Evolutionary conservation across 176 grass and related monocot genomes (phyloP), one percentile per base, ranked within the genome.

Genomic region (Paspalum notatum): DNA sequence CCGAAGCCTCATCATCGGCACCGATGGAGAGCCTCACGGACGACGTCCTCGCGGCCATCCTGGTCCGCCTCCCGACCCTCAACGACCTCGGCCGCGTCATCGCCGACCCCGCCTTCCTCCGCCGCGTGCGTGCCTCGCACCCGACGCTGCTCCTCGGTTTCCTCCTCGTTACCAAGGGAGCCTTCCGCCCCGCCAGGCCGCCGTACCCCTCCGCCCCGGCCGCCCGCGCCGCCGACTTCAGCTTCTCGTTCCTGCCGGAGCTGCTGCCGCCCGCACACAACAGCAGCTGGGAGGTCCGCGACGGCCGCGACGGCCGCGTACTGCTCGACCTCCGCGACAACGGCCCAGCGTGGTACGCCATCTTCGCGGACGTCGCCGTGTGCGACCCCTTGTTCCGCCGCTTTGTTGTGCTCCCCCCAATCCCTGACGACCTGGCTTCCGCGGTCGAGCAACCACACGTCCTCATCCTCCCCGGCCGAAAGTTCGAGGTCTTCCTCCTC

Each of bases 241-340:
- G 6, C 53, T 21, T 55, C 83, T 85, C 75, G 41, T 79, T 79
- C 75, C 67, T 85, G 21, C 83, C 67, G 8, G 50, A 68, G 11
- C 56, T 2, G 7, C 0, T 6, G 18, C 17, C 32, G 32, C 32
- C 32, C 32, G 32, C 32, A 32, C 32, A 32, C 32, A 32, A 3
- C 32, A 32, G 32, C 12, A 12, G 66, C 46, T 54, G 65, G 74
- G n/a, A 42, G 8, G 15, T 85, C 66, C 42, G 54, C 7, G 56
- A 62, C 75, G 44, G 17, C 46, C 67, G 67, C 39, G 83, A 64
- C 38, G 75, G 75, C 6, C 67, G 45, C 83, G 58, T 85, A 58
- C 75, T 80, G 47, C 67, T 85, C 58, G 45, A 52, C 66, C n/a
- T 9, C 21, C 21, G 8, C 1, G 1, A 1, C 56, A 1, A 1